phyloP scores from a whole-genome alignment of 805 yeast species.

The Barnettozyma californica region DNA sequence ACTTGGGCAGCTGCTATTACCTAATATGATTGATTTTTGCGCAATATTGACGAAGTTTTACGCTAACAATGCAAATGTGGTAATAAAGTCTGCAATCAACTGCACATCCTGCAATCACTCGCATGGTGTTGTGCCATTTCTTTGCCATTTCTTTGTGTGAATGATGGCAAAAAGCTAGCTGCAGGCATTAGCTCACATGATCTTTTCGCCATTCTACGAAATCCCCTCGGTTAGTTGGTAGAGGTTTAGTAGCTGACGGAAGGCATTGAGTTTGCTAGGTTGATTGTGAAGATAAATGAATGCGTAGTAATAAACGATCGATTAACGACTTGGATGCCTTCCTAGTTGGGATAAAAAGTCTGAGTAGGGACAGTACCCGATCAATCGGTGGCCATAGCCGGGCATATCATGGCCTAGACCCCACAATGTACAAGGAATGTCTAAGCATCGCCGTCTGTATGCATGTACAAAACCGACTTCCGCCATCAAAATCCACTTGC shows the following conservation, averaged over 20 bases:
- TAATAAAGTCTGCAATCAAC: not conserved
- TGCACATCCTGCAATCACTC: not conserved
- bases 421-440: not conserved
- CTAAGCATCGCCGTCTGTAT: too few relatives aligned
- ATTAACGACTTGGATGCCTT: too few relatives aligned
- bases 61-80: not conserved
- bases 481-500: not conserved
- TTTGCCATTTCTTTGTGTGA: too few relatives aligned
- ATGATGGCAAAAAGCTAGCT: not conserved
- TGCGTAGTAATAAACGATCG: too few relatives aligned
- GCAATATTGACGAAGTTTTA: not conserved
- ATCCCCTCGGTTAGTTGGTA: not conserved
- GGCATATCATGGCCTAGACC: not conserved
- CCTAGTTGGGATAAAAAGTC: too few relatives aligned
- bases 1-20: not conserved
- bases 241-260: too few relatives aligned
- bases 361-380: too few relatives aligned
- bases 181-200: not conserved
- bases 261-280: too few relatives aligned
- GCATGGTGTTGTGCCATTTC: slow-evolving; percentile 1
- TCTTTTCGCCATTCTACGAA: not conserved
- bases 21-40: not conserved
- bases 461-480: too few relatives aligned
- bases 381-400: too few relatives aligned
- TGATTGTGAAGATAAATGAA: too few relatives aligned